Evolutionary conservation across 305 asterid genomes (phyloP), one percentile per base, ranked within the genome.

Genomic region (Fraxinus ornus): DNA sequence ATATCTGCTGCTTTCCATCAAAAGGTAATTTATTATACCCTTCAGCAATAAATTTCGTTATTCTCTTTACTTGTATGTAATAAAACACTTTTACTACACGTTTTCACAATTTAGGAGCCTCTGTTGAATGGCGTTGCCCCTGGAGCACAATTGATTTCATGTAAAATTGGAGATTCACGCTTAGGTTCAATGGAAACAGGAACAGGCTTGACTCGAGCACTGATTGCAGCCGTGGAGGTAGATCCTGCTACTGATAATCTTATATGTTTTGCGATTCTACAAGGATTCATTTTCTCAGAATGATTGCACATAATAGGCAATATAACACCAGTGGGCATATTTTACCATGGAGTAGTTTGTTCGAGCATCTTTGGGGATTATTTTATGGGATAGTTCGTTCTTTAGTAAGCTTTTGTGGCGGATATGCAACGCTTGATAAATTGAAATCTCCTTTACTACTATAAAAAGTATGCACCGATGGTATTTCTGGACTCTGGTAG

Each of bases 111-210:
- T 75, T 79, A 96, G 99, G 99, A 96, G 84, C 97, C 98, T 81
- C 88, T 94, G 88, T 85, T 96, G 85, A 96, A 96, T 91, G 99
- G 99, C 85, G 92, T 96, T 89, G 99, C 99, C 81, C 99, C 99
- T 84, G 99, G 99, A 88, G 99, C 99, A 75, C 99, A 96, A 87
- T 76, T 96, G 85, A 85, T 96, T 83, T 96, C 99, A 55, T 96
- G 98, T 90, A 96, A 96, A 90, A 96, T 96, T 85, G 98, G 98
- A 82, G 98, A 96, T 87, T 91, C 99, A 33, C 97, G 99, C 77
- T 88, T 96, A 85, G 98, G 98, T 82, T 93, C 97, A 85, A 96
- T 96, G 98, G 98, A 93, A 89, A 96, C 99, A 22, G 98, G 99
- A 84, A 94, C 99, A 82, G 99, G 99, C 84, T 91, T 96, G 89